A percentile compares a stretch with the other conserved stretches of the same genome.
Evolutionary conservation across 176 grass and related monocot species (phyloP).

Genomic region (Musa acuminata): DNA sequence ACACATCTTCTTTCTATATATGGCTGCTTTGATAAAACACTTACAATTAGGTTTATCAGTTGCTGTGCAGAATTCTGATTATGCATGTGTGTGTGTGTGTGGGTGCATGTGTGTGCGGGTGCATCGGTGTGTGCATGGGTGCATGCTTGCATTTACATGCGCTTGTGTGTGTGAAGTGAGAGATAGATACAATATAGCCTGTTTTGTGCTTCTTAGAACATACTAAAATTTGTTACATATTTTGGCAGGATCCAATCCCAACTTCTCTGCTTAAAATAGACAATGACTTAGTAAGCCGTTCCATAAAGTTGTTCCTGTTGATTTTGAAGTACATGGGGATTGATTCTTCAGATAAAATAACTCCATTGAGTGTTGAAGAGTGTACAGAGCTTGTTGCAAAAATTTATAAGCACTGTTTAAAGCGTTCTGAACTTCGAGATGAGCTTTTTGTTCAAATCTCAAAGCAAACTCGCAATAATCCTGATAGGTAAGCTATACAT

Average conservation of each 20-base stretch:
- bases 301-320: constrained; percentile 83
- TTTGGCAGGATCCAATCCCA: constrained; percentile 76
- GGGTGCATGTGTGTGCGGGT: no score
- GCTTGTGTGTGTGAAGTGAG: no score
- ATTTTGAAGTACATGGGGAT: constrained; percentile 96
- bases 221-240: neutral
- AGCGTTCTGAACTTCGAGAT: constrained; percentile 91
- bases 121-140: no score
- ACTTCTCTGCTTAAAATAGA: constrained; percentile 91
- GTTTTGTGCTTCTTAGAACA: neutral
- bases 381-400: constrained; percentile 79
- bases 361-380: constrained; percentile 65
- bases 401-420: constrained; percentile 89
- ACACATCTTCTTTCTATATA: neutral
- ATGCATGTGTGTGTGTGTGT: no score
- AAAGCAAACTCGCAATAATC: constrained; percentile 95
- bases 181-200: no score
- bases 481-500: constrained; percentile 47
- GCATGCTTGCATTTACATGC: neutral
- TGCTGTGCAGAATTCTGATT: neutral
- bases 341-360: constrained; percentile 51
- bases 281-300: constrained; percentile 71
- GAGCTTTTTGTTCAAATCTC: constrained; percentile 93
- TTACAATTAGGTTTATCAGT: neutral
- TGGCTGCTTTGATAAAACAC: neutral